Evolutionary conservation across 805 yeast genomes (phyloP).

Genomic region (Nematodospora valgi): DNA sequence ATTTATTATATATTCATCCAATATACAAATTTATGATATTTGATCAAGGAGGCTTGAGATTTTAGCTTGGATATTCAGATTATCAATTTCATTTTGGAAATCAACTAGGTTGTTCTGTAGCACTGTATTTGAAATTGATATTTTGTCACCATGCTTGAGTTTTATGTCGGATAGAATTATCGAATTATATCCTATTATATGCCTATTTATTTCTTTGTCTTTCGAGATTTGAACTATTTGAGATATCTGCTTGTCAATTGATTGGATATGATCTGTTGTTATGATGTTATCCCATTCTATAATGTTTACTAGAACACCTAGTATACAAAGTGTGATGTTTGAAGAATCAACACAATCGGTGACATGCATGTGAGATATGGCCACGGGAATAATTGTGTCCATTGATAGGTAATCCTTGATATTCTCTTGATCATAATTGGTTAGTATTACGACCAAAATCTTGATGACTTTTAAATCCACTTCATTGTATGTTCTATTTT

Average conservation of each 20-base stretch:
- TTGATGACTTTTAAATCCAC: conserved; percentile 8
- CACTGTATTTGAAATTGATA: background rate
- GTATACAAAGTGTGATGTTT: conserved; percentile 1
- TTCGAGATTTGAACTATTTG: background rate
- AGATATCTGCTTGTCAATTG: background rate
- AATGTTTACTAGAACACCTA: conserved; percentile 11
- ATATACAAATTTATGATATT: background rate
- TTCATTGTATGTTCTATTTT: conserved; percentile 1
- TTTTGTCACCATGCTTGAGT: background rate
- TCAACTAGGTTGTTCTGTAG: background rate
- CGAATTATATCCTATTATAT: conserved; percentile 17
- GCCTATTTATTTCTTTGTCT: conserved; percentile 9
- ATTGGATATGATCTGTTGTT: background rate
- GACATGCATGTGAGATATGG: conserved; percentile 1
- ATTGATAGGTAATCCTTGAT: background rate
- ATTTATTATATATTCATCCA: background rate
- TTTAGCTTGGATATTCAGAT: background rate
- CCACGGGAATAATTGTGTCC: background rate
- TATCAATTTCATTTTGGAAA: background rate
- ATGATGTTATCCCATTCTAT: conserved; percentile 7
- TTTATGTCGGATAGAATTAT: conserved; percentile 12
- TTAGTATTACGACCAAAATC: conserved; percentile 12
- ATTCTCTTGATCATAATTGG: conserved; percentile 7
- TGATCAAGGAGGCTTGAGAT: background rate
- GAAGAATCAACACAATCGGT: too few relatives aligned